These are phyloP conservation scores for Clohesyomyces aquaticus DNA, from an alignment of 495 filamentous ascomycete species.

Conservation along the genomic window DNA sequence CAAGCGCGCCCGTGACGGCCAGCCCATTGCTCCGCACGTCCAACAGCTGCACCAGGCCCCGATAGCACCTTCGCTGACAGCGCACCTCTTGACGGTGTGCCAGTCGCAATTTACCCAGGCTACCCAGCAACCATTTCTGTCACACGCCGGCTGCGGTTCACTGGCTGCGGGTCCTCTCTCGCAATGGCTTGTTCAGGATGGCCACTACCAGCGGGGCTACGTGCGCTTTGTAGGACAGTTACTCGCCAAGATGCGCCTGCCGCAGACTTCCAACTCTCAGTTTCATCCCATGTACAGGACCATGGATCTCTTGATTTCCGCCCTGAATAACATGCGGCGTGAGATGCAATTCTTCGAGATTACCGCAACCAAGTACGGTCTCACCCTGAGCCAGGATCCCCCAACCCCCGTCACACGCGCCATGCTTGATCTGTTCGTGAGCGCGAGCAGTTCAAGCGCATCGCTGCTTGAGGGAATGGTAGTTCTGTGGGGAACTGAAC, in stretches of 20 bases:
- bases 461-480: constrained; percentile 67
- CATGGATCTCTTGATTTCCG: constrained; percentile 64
- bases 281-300: constrained; percentile 50
- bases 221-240: constrained; percentile 69
- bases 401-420: constrained; percentile 54
- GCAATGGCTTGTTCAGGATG: constrained; percentile 76
- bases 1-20: constrained; percentile 42
- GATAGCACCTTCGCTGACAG: constrained; percentile 52
- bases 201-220: constrained; percentile 74
- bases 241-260: constrained; percentile 65
- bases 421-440: constrained; percentile 60
- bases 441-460: constrained; percentile 52
- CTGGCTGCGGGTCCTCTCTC: constrained; percentile 60
- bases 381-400: constrained; percentile 56
- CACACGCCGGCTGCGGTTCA: constrained; percentile 64
- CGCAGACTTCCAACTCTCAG: constrained; percentile 50
- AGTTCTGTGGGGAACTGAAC: constrained; percentile 76
- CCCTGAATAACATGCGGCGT: constrained; percentile 65
- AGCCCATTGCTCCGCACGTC: constrained; percentile 32
- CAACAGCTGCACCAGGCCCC: constrained; percentile 21
- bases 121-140: constrained; percentile 71
- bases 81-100: constrained; percentile 54
- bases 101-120: constrained; percentile 54
- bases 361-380: constrained; percentile 62
- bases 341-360: constrained; percentile 73